Evolutionary conservation across 257 asterid species (phyloP).

Genomic region (Dorcoceras hygrometricum): DNA sequence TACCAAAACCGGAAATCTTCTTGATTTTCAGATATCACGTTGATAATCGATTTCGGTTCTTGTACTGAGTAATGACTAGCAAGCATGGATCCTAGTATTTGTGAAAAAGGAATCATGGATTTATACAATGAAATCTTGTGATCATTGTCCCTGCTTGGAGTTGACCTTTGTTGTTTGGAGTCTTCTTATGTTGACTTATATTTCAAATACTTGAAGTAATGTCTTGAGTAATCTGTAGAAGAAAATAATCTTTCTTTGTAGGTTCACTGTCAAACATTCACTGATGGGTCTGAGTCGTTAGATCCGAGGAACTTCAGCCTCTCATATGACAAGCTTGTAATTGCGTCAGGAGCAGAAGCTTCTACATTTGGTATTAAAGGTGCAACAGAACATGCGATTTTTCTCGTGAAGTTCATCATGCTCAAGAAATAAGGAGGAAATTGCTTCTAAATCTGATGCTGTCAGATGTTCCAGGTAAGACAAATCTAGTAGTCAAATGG

Average conservation of each 20-base stretch:
- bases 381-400: constrained; percentile 72
- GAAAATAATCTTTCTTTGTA: constrained; percentile 26
- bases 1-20: background rate
- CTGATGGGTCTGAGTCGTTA: constrained; percentile 59
- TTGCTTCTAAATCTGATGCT: constrained; percentile 86
- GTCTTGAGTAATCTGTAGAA: constrained; percentile 7
- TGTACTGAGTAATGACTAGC: constrained; percentile 2
- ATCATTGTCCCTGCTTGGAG: background rate
- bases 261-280: constrained; percentile 73
- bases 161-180: constrained; percentile 2
- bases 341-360: constrained; percentile 94
- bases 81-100: background rate
- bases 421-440: constrained; percentile 92
- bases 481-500: constrained; percentile 16
- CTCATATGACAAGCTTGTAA: constrained; percentile 80
- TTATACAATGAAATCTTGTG: background rate
- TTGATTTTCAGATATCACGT: background rate
- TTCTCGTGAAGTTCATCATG: constrained; percentile 98
- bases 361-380: constrained; percentile 93
- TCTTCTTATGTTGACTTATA: constrained; percentile 5
- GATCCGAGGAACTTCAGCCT: constrained; percentile 75
- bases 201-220: background rate
- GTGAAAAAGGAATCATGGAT: background rate
- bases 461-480: constrained; percentile 85
- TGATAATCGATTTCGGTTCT: background rate